Percentiles rank a stretch among this genome's conserved stretches.
Evolutionary conservation across 805 yeast species (phyloP).

Genomic region (Saccharomyces jurei): DNA sequence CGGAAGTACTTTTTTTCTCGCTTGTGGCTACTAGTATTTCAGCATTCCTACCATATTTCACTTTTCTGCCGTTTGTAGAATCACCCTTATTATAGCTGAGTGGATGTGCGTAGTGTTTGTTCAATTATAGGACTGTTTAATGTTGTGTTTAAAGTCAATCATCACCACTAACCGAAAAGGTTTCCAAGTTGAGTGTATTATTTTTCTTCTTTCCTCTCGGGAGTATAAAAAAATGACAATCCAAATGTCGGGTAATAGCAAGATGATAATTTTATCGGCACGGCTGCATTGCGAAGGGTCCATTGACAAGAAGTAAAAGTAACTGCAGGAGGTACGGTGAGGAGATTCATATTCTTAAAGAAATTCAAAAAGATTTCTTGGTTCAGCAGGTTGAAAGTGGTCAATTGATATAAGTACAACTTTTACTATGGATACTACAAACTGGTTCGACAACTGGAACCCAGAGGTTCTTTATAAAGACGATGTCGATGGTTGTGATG

Average conservation of each 20-base stretch:
- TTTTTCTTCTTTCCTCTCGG: neutral
- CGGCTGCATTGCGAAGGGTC: neutral
- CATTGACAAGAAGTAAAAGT: neutral
- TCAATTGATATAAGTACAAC: neutral
- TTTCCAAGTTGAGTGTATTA: neutral
- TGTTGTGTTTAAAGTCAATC: neutral
- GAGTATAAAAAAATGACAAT: neutral
- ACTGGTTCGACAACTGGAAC: conserved; percentile 25
- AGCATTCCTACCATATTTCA: neutral
- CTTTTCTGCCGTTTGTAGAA: neutral
- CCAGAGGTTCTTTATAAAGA: conserved; percentile 14
- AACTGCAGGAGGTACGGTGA: neutral
- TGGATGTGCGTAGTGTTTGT: neutral
- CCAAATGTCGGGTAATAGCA: neutral
- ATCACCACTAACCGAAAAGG: neutral
- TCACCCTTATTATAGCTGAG: no score
- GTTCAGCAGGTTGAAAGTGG: neutral
- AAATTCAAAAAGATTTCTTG: neutral
- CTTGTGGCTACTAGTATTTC: neutral
- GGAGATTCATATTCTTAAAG: neutral
- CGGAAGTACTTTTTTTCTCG: no score
- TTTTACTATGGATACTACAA: neutral
- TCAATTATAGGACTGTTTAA: neutral
- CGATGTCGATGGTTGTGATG: conserved; percentile 16
- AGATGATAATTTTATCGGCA: neutral